Evolutionary conservation across 345 rosid genomes (phyloP), one percentile per base, ranked within the genome.

Genomic region (Hibiscus tridactylites): DNA sequence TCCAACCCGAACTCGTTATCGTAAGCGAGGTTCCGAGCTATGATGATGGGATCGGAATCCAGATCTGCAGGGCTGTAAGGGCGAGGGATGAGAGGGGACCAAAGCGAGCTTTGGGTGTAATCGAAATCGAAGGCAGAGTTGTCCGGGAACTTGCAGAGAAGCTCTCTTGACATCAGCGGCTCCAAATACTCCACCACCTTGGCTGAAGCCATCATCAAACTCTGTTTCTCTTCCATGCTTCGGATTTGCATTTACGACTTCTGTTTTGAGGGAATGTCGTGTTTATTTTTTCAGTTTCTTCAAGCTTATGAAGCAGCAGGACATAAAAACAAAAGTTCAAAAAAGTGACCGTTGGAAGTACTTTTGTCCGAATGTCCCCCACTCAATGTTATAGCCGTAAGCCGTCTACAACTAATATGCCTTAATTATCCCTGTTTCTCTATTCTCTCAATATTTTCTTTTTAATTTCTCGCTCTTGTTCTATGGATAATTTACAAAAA

Each of bases 71-170:
- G 82, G 59, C 63, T 67, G 83, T 88, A 82, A 17, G 74, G 26
- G 21, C 91, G 86, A 46, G 88, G 96, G 54, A 91, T 78, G 35
- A 93, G 77, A 56, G 98, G 97, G 73, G 98, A 93, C 98, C 98
- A 93, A 49, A 93, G 79, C 19, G 98, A 91, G 87, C 97, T 91
- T 79, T 89, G 92, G 13, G 88, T 56, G 78, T 88, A 89, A 28
- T 93, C 86, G 71, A 93, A 91, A 33, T 87, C 97, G 58, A 83
- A 83, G 35, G 88, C 84, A 19, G 97, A 86, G 81, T 78, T 83
- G 71, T 93, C 96, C 3, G 97, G 93, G 83, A 93, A 93, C 77
- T 88, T 93, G 79, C 80, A 83, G 74, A 91, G 96, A 50, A 93
- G 93, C 65, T 91, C 93, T 56, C 67, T 74, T 0, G 92, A 88